Evolutionary conservation across 2,329 filamentous ascomycete genomes (phyloP), one percentile per base, ranked within the genome.

Genomic region (Phaeosphaeria sp.): DNA sequence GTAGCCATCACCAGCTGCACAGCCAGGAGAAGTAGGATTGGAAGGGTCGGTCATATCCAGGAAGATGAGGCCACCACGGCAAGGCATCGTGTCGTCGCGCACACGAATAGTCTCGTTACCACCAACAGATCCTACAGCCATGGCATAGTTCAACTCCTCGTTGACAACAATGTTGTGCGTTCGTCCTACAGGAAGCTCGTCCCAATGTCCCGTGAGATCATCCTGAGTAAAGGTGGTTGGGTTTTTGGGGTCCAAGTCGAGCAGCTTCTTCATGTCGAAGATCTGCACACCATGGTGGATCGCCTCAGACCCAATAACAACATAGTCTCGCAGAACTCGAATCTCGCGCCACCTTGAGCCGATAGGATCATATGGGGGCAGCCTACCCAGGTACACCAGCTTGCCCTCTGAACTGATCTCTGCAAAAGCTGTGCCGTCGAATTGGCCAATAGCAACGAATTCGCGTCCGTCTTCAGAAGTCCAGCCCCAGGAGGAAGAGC

Each of bases 251-350:
- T 72, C 64, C 3, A 73, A 55, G 13, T 65, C 60, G 5, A 72
- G 62, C 22, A 74, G 44, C 56, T 81, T 86, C 60, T 77, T 80
- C 82, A 87, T 80, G 71, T 88, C 85, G 64, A 88, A 88, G 71
- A 87, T 79, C 68, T 88, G 85, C 41, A 88, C 79, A 30, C 83
- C 82, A 68, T 86, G 84, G 60, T 79, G 70, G 66, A 54, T 66
- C 1, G 70, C 71, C 23, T 74, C 70, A 4, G 60, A 65, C 1
- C 77, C 78, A 51, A 80, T 77, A 50, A 78, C 62, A 36, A 69
- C 71, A 54, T 75, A 77, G 52, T 79, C 69, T 27, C 73, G 72
- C 55, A 75, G 69, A 7, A 72, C 67, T 18, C 77, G 72, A 55
- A 85, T 84, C 65, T 85, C 82, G 49, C 82, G 75, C 82, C 83